Evolutionary conservation across 1,284 basidiomycete genomes (phyloP).

Genomic region (Ceratorhiza oryzae-sativae): DNA sequence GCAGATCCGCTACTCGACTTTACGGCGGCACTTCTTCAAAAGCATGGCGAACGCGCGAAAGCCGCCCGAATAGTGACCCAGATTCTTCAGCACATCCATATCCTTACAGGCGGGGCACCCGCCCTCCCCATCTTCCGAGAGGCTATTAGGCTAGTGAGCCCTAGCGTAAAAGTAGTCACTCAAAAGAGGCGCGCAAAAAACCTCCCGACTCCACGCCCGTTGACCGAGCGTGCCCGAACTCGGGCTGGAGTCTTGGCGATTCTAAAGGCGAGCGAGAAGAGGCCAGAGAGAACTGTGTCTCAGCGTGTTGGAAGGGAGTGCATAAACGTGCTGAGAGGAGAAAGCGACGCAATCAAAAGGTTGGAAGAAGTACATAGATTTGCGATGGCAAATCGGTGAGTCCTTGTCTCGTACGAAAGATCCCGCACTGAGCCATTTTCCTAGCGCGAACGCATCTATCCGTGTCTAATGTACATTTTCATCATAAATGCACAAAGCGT

Average conservation of each 20-base stretch:
- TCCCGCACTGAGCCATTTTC: not conserved
- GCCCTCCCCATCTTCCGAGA: conserved; percentile 79
- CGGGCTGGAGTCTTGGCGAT: conserved; percentile 72
- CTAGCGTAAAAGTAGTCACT: conserved; percentile 60
- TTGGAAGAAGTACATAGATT: conserved; percentile 70
- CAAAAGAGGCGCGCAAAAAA: conserved; percentile 64
- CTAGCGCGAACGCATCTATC: conserved; percentile 28
- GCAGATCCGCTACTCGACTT: conserved; percentile 79
- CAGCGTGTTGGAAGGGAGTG: conserved; percentile 79
- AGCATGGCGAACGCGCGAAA: conserved; percentile 70
- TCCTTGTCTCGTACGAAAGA: conserved; percentile 38
- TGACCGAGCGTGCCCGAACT: conserved; percentile 80
- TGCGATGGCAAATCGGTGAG: conserved; percentile 84
- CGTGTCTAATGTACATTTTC: conserved; percentile 14
- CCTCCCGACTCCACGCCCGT: conserved; percentile 67
- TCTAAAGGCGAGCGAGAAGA: conserved; percentile 62
- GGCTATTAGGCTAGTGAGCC: conserved; percentile 70
- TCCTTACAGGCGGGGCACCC: conserved; percentile 68
- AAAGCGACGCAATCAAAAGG: conserved; percentile 61
- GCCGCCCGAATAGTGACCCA: conserved; percentile 66
- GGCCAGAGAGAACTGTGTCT: conserved; percentile 62
- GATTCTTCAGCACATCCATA: conserved; percentile 74
- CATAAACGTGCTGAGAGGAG: conserved; percentile 69
- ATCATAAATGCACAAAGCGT: not conserved
- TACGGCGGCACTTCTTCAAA: conserved; percentile 71